phyloP scores from a whole-genome alignment of 2,329 filamentous ascomycete genomes.

The Xylariaceae sp. region DNA sequence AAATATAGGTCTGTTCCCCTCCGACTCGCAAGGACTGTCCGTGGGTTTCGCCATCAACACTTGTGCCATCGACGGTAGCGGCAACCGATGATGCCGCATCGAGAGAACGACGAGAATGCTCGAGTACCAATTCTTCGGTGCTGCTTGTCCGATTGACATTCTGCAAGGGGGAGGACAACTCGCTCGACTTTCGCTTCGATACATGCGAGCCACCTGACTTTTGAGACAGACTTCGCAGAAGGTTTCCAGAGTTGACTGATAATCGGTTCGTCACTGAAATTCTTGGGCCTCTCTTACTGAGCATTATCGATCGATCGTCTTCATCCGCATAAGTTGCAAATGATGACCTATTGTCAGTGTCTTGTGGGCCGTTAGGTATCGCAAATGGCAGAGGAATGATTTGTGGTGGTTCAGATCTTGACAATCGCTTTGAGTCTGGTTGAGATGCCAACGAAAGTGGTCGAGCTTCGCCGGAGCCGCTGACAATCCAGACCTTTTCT shows the following conservation, averaged over 20 bases:
- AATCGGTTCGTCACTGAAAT: slow-evolving; percentile 44
- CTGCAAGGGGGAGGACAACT: slow-evolving; percentile 17
- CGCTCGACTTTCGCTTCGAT: slow-evolving; percentile 23
- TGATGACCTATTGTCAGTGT: slow-evolving; percentile 55
- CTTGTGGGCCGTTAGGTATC: slow-evolving; percentile 42
- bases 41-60: slow-evolving; percentile 39
- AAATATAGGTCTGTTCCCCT: slow-evolving; percentile 28
- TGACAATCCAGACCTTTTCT: slow-evolving; percentile 34
- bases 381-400: slow-evolving; percentile 66
- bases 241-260: slow-evolving; percentile 45
- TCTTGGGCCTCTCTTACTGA: slow-evolving; percentile 35
- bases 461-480: slow-evolving; percentile 31
- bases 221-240: slow-evolving; percentile 46
- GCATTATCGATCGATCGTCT: slow-evolving; percentile 37
- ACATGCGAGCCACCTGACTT: slow-evolving; percentile 28
- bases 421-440: slow-evolving; percentile 28
- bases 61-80: slow-evolving; percentile 57
- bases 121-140: slow-evolving; percentile 46
- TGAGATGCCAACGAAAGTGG: slow-evolving; percentile 27
- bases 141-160: slow-evolving; percentile 34
- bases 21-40: slow-evolving; percentile 26
- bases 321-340: slow-evolving; percentile 67
- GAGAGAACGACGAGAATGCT: slow-evolving; percentile 34
- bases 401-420: slow-evolving; percentile 24
- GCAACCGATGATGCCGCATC: slow-evolving; percentile 49